Evolutionary conservation across 192 early-diverging fungal genomes (phyloP), one percentile per base, ranked within the genome.

Genomic region (Gamsiella multidivaricata): DNA sequence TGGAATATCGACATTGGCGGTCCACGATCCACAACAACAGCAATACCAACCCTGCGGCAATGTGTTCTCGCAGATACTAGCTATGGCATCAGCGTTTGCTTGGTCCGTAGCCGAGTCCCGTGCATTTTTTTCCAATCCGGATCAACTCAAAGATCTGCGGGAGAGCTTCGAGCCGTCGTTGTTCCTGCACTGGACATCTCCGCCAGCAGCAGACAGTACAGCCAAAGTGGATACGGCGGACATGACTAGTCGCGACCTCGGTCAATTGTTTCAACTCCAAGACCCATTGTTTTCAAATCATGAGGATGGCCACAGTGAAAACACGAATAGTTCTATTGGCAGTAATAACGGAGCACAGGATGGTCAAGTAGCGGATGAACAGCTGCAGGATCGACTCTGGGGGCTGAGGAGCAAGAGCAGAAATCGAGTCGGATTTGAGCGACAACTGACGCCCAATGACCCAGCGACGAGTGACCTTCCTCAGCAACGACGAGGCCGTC

Each of bases 31-130:
- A 39, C 42, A 62, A 36, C 32, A 50, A 47, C 8, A 50, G 20
- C 14, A 34, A 28, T n/a, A n/a, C n/a, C 50, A 67, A n/a, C 68
- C 68, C 15, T 70, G 68, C 51, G 56, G 49, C 5, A 23, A 70
- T 28, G 3, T 61, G 1, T 70, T 70, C 18, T 54, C 68, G 18
- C 68, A 70, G 39, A 54, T 70, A 41, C 29, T 70, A 10, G 68
- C 68, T 39, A 70, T 70, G 58, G 34, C 50, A 15, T 61, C 68
- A 3, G 58, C 68, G 0, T 70, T 70, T 41, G 57, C 57, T 6
- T 70, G 56, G 68, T 70, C 57, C n/a, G 51, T 70, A 6, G 43
- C 22, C 3, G 68, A 70, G 26, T 61, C 58, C 2, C 59, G 68
- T 2, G 68, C 37, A 20, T 70, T 70, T 31, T 70, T 70, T 20